Percentiles rank a stretch among this genome's conserved stretches.
phyloP scores from a whole-genome alignment of 1,139 yeast genomes.

The Fermentozyma sake region DNA sequence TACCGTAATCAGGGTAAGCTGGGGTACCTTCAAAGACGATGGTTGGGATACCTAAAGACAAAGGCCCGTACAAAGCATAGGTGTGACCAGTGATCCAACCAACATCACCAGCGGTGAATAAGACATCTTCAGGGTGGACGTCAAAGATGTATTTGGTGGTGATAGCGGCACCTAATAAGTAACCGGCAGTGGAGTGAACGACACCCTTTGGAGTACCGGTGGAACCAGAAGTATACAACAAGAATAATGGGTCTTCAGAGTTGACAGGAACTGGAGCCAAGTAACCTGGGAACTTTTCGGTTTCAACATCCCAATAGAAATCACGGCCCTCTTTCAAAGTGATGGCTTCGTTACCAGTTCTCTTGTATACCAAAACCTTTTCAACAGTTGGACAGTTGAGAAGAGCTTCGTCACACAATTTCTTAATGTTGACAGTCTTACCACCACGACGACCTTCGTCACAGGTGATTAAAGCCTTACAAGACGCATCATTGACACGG shows the following conservation, averaged over 20 bases:
- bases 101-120: conserved; percentile 97
- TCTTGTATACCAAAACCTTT: conserved; percentile 78
- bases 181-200: conserved; percentile 92
- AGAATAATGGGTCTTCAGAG: conserved; percentile 89
- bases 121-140: conserved; percentile 78
- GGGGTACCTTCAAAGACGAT: conserved; percentile 97
- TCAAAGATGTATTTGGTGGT: conserved; percentile 94
- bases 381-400: conserved; percentile 72
- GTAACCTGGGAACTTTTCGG: conserved; percentile 76
- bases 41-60: conserved; percentile 83
- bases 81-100: conserved; percentile 99
- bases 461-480: conserved; percentile 87
- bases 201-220: conserved; percentile 99
- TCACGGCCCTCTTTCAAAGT: conserved; percentile 82
- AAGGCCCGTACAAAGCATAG: conserved; percentile 92
- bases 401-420: conserved; percentile 91
- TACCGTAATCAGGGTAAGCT: conserved; percentile 92
- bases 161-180: conserved; percentile 88
- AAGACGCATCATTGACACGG: conserved; percentile 84
- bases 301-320: conserved; percentile 89
- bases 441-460: conserved; percentile 98
- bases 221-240: conserved; percentile 93
- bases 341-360: conserved; percentile 70
- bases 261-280: conserved; percentile 83
- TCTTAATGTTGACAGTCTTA: conserved; percentile 83